These are phyloP conservation scores for Colletotrichum siamense DNA, from an alignment of 2,329 filamentous ascomycete species.

Conservation along the genomic window DNA sequence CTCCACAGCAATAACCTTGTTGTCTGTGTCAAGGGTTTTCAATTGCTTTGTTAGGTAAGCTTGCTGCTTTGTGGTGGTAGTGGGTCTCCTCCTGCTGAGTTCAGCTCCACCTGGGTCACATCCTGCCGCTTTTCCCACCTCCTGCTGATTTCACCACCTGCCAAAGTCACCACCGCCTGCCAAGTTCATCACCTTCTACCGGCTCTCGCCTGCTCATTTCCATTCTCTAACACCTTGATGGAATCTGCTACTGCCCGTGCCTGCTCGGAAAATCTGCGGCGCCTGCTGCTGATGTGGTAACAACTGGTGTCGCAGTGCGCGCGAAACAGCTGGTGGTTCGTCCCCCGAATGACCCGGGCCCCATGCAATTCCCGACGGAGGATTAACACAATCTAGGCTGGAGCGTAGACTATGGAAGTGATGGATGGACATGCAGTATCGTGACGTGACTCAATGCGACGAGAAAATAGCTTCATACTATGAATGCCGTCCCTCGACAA, in stretches of 20 bases:
- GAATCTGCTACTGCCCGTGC: background rate
- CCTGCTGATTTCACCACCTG: background rate
- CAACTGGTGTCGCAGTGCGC: background rate
- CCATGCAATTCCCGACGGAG: too few relatives aligned
- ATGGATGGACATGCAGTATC: too few relatives aligned
- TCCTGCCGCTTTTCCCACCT: background rate
- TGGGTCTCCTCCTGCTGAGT: background rate
- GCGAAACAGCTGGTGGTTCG: background rate
- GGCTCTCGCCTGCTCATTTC: background rate
- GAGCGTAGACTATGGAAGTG: too few relatives aligned
- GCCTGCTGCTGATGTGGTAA: background rate
- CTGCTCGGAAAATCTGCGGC: background rate
- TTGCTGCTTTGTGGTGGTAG: background rate
- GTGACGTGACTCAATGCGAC: too few relatives aligned
- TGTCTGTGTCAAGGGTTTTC: background rate
- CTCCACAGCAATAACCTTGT: background rate
- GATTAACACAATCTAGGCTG: too few relatives aligned
- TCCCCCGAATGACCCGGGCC: too few relatives aligned
- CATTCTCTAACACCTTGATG: background rate
- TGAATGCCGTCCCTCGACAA: too few relatives aligned
- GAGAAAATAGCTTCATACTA: too few relatives aligned
- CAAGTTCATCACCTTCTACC: too few relatives aligned
- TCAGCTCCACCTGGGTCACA: background rate
- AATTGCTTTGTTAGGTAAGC: background rate
- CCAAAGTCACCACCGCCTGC: background rate